Base-by-base conservation (phyloP, 2,329 filamentous ascomycete genomes). In the Leptosphaerulina australis region DNA sequence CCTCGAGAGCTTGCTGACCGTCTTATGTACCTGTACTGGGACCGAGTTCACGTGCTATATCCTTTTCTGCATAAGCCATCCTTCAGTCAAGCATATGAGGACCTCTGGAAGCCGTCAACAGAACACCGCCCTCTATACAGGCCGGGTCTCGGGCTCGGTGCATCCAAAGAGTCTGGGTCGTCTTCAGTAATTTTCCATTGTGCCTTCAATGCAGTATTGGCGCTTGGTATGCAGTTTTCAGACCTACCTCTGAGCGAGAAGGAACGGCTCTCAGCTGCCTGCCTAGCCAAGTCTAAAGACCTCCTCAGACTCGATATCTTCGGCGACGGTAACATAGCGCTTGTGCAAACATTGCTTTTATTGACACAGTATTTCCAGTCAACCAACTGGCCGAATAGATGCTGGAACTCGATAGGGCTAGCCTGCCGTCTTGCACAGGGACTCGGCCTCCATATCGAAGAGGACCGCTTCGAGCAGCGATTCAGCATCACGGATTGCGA, bases 281-380 rank as follows among this genome's bases (percentile, higher is more conserved):
- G 50, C 30, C 26, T 49, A 11, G 33, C 45, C 4, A 53, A 49
- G 24, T 53, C 50, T 0, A 53, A 49, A 11, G 34, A 53, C 10
- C 34, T 53, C 1, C 28, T 53, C 3, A 49, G 30, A 29, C 20
- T 53, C 11, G 44, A 53, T 26, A 28, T 53, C 1, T 53, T 53
- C 50, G 50, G 44, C 11, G 34, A 39, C 1, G 34, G 50, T 21
- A 44, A 37, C 22, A 44, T 49, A 34, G 33, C 50, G 7, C 22
- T 54, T 15, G 41, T 50, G 3, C 45, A 54, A 40, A 46, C 51
- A 8, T 20, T 54, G 15, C 17, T 54, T 17, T 14, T 50, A 6
- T 31, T 54, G 25, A 50, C 51, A 14, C 51, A 50, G 11, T 54
- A 54, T 20, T 54, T 50, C 15, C 46, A 54, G 12, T 54, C 45